Conservation (phyloP, 1,284 basidiomycete species). For the Leccinum olivaceoglutinosum region DNA sequence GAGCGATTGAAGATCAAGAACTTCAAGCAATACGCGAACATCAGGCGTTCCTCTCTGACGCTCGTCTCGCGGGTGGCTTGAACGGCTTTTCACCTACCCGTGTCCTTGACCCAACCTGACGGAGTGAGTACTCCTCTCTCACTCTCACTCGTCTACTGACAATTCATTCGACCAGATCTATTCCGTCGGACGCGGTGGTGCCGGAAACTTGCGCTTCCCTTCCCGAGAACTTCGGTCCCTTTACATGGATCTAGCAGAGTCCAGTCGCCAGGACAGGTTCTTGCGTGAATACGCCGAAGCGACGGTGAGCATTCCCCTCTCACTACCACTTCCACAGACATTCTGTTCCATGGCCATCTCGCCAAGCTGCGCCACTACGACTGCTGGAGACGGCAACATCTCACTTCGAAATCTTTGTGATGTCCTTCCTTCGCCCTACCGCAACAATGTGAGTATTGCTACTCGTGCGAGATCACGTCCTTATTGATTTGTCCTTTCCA, state of each 20-base stretch:
- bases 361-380: no score
- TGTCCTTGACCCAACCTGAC: constrained; percentile 36
- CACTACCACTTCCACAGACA: background rate
- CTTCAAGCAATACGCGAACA: constrained; percentile 99
- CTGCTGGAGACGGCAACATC: no score
- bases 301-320: constrained; percentile 31
- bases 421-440: no score
- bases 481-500: no score
- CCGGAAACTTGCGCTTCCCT: constrained; percentile 74
- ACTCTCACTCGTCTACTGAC: background rate
- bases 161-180: constrained; percentile 33
- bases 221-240: constrained; percentile 46
- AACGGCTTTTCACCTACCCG: constrained; percentile 39
- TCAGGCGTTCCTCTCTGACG: constrained; percentile 43
- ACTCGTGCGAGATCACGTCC: no score
- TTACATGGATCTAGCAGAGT: constrained; percentile 19
- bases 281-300: constrained; percentile 38
- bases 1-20: constrained; percentile 90
- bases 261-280: constrained; percentile 39
- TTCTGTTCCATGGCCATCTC: background rate
- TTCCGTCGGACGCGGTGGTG: constrained; percentile 71
- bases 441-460: no score
- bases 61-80: constrained; percentile 31
- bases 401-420: no score
- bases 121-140: constrained; percentile 23